Evolutionary conservation across 352 stramenopile species (phyloP), one percentile per base, ranked within the genome.

Genomic region (Phytophthora idaei): DNA sequence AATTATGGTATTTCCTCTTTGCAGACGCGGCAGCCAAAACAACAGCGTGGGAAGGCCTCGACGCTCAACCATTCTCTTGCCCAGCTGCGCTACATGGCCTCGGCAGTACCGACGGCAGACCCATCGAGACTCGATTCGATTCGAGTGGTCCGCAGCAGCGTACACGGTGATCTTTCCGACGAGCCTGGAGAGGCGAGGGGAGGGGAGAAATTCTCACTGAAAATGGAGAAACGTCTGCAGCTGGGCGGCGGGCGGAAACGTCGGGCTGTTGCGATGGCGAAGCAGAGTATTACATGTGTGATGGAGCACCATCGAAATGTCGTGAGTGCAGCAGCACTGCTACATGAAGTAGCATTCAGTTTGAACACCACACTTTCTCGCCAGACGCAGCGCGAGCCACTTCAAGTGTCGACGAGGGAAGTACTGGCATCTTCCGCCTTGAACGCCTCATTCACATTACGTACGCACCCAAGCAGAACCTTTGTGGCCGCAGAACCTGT

Each of bases 1-100:
- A 37, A 37, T 37, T 37, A 37, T 37, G 32, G 32, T 5, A 12
- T 3, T 34, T 8, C 29, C 7, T 37, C 5, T 11, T 11, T 37
- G 32, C 32, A 37, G 32, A 37, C 32, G 32, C 32, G 32, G 32
- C 32, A 11, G 4, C 4, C 29, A 8, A 34, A 34, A 34, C 2
- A 7, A 9, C 32, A 37, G 25, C 48, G 50, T 45, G 57, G 58
- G 39, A 66, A 59, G 48, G 31, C 53, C 44, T 31, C 29, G 21
- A 44, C 42, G 9, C 4, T 69, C 34, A 57, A 66, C 41, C 34
- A 31, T 57, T 57, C 46, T 31, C 25, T 48, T 11, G 17, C 28
- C 29, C 56, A 70, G 63, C 63, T 71, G 57, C 56, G 39, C 63
- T 56, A 57, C 63, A 65, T 71, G 63, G 39, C 9, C 21, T 0